Base-by-base conservation (phyloP, 352 stramenopile species). In the Elongisporangium prolatum region DNA sequence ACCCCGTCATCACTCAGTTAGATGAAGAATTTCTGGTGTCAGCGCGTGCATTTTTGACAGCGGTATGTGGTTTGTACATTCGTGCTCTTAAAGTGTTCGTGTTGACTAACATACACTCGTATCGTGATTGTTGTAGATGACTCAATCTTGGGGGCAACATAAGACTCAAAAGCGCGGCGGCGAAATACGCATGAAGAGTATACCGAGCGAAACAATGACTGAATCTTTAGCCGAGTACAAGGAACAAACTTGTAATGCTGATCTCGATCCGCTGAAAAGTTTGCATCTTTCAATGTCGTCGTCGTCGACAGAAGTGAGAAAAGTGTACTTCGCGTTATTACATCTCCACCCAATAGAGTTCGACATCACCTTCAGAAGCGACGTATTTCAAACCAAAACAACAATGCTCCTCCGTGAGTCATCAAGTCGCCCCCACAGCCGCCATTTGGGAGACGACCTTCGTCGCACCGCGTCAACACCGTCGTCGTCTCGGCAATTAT, bases 341-440 rank as follows among this genome's bases (percentile, higher is more conserved):
- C 86, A 96, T 57, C 90, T 96, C 40, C 87, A 96, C 47, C 85
- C 87, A 1, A 87, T 96, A 56, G 85, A 94, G 62, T 80, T 95
- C 54, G 85, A 94, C 44, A 93, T 96, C 56, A 96, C 87, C 20
- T 96, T 90, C 53, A 80, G 87, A 40, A 95, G 85, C 55, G 86
- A 96, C 54, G 84, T 94, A 7, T 91, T 93, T 44, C 85, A 94
- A 62, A 74, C 79, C 5, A 80, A 65, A 8, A 77, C 83, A 18
- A 86, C 71, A 0, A 68, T 91, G 24, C 72, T 75, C 18, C 56
- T 88, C 28, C 75, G 82, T 28, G 78, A 92, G 65, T 67, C 81
- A 18, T 64, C 72, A 13, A 83, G 64, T 22, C 79, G 73, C 63
- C 84, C 84, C 17, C 48, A 57, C 16, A 68, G 44, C 1, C 50